These are phyloP conservation scores for Mortierella alpina DNA, from an alignment of 192 early-diverging fungal genomes.

Conservation along the genomic window DNA sequence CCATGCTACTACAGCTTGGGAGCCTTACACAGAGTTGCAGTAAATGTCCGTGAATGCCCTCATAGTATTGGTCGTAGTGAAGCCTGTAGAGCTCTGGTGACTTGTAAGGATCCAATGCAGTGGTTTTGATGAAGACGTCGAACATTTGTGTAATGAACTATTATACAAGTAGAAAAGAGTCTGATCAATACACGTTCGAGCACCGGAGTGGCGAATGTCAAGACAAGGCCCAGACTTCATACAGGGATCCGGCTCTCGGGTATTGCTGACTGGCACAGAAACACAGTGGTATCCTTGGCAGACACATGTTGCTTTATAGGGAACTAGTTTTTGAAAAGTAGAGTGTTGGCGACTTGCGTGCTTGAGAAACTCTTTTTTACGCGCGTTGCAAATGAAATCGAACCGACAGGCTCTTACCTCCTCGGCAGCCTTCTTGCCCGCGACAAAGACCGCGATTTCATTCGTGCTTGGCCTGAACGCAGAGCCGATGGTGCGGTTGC, in stretches of 20 bases:
- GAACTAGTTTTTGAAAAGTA: constrained; percentile 14
- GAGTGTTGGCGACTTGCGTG: neutral
- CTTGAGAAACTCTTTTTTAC: too few relatives aligned
- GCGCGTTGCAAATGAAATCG: neutral
- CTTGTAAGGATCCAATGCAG: constrained; percentile 20
- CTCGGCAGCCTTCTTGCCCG: constrained; percentile 48
- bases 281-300: constrained; percentile 31
- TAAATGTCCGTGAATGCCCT: constrained; percentile 26
- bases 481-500: constrained; percentile 31
- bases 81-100: constrained; percentile 12
- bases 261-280: constrained; percentile 43
- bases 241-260: constrained; percentile 40
- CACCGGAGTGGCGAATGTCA: neutral
- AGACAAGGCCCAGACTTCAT: neutral
- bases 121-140: constrained; percentile 27
- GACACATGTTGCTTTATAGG: constrained; percentile 25
- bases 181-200: neutral
- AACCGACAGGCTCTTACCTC: constrained; percentile 23
- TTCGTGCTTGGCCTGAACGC: constrained; percentile 44
- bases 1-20: neutral
- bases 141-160: constrained; percentile 43
- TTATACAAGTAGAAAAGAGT: neutral
- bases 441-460: constrained; percentile 47
- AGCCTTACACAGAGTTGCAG: constrained; percentile 27
- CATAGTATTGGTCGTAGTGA: constrained; percentile 27